phyloP scores from a whole-genome alignment of 2,329 filamentous ascomycete species.

The Clarireedia hainanense region DNA sequence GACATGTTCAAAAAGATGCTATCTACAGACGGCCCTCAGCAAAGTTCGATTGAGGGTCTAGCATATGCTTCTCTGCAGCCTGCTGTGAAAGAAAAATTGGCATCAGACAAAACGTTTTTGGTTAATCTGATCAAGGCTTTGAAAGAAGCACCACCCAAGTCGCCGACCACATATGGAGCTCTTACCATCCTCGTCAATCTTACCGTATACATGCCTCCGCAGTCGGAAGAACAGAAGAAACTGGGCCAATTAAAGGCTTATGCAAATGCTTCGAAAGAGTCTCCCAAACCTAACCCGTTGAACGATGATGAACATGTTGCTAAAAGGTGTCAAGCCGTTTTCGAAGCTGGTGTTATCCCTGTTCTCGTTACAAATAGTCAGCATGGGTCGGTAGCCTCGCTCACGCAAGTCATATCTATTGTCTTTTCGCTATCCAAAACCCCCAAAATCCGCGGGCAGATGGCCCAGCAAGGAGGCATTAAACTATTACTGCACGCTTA shows the following conservation, averaged over 20 bases:
- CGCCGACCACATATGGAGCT: slow-evolving; percentile 73
- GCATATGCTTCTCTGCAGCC: slow-evolving; percentile 87
- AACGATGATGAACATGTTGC: slow-evolving; percentile 71
- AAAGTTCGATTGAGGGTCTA: slow-evolving; percentile 79
- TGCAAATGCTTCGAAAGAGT: slow-evolving; percentile 70
- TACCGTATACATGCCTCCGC: slow-evolving; percentile 66
- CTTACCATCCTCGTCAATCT: slow-evolving; percentile 82
- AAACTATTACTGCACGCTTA: slow-evolving; percentile 71
- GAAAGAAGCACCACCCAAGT: slow-evolving; percentile 49
- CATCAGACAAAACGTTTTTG: slow-evolving; percentile 60
- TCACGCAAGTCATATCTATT: slow-evolving; percentile 67
- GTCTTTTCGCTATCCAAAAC: slow-evolving; percentile 69
- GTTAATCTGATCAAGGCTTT: slow-evolving; percentile 60
- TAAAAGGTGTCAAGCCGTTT: slow-evolving; percentile 66
- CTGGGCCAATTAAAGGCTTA: slow-evolving; percentile 91
- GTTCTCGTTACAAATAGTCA: slow-evolving; percentile 71
- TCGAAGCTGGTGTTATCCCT: slow-evolving; percentile 70
- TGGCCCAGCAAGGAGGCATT: slow-evolving; percentile 91
- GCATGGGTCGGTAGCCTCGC: slow-evolving; percentile 60
- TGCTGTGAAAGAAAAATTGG: slow-evolving; percentile 74
- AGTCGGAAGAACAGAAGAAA: slow-evolving; percentile 86
- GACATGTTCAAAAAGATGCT: slow-evolving; percentile 60
- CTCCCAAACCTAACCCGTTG: slow-evolving; percentile 54
- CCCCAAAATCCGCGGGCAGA: slow-evolving; percentile 63
- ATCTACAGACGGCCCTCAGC: slow-evolving; percentile 48